phyloP scores from a whole-genome alignment of 169 alveolate genomes.

The Eimeria zaria region DNA sequence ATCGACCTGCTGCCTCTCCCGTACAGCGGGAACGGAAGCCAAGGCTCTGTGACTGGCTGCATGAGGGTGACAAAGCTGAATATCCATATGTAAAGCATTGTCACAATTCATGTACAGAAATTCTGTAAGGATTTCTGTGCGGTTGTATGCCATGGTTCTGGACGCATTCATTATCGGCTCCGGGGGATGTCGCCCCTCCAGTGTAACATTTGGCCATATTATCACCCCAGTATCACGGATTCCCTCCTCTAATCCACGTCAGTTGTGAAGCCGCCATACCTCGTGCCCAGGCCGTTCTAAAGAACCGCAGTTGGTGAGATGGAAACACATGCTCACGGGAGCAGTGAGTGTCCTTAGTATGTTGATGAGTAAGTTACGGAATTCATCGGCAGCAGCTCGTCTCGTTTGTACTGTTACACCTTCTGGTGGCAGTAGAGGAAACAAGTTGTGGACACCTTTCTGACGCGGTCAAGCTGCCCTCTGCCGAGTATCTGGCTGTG shows the following conservation, averaged over 20 bases:
- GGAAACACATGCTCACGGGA: not conserved
- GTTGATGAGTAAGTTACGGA: not conserved
- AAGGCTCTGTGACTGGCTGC: not conserved
- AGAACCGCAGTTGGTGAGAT: not conserved
- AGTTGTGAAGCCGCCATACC: not conserved
- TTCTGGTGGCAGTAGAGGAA: constrained; percentile 2
- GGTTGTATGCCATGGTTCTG: not conserved
- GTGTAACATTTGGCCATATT: not conserved
- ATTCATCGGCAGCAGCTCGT: not conserved
- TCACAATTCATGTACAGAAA: not conserved
- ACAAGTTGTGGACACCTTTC: not conserved
- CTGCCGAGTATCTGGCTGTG: not conserved
- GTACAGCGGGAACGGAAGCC: constrained; percentile 16
- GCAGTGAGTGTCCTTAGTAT: not conserved
- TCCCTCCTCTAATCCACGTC: not conserved
- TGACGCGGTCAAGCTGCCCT: not conserved
- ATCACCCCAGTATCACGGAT: not conserved
- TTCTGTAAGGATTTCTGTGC: not conserved
- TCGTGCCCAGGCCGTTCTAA: not conserved
- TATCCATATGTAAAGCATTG: not conserved
- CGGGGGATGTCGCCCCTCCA: constrained; percentile 36
- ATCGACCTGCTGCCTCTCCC: constrained; percentile 7
- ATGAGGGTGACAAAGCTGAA: not conserved
- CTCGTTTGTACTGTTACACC: not conserved
- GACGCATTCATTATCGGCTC: not conserved